Evolutionary conservation across 129 eudicot genomes (phyloP).

Genomic region (Chrysanthemum lavandulifolium): DNA sequence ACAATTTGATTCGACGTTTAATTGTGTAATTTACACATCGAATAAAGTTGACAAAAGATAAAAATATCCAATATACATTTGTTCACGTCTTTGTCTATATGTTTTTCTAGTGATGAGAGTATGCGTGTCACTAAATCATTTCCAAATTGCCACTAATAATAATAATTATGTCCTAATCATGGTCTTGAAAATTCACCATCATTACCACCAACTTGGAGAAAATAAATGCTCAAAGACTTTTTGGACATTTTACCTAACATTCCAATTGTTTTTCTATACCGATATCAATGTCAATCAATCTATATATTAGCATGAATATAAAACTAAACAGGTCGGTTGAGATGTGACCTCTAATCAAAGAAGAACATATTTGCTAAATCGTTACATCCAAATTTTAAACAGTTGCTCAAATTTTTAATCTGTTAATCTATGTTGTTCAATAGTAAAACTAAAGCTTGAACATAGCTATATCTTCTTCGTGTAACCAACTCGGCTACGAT

Average conservation of each 20-base stretch:
- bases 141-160: slow-evolving; percentile 1
- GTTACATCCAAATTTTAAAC: not conserved
- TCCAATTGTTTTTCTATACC: not conserved
- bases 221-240: not conserved
- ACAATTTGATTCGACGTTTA: no score
- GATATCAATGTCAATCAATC: not conserved
- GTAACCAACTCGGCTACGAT: no score
- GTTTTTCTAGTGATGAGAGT: not conserved
- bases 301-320: no score
- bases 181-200: not conserved
- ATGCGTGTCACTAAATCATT: not conserved
- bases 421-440: not conserved
- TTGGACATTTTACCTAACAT: slow-evolving; percentile 13
- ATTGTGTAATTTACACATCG: no score
- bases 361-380: not conserved
- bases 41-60: no score
- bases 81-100: slow-evolving; percentile 9
- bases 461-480: no score
- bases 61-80: no score
- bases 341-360: not conserved
- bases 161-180: not conserved
- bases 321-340: not conserved
- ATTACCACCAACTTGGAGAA: not conserved
- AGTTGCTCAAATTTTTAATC: not conserved
- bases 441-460: no score